phyloP scores from a whole-genome alignment of 331 rosid genomes.

The Rosa hybrid region DNA sequence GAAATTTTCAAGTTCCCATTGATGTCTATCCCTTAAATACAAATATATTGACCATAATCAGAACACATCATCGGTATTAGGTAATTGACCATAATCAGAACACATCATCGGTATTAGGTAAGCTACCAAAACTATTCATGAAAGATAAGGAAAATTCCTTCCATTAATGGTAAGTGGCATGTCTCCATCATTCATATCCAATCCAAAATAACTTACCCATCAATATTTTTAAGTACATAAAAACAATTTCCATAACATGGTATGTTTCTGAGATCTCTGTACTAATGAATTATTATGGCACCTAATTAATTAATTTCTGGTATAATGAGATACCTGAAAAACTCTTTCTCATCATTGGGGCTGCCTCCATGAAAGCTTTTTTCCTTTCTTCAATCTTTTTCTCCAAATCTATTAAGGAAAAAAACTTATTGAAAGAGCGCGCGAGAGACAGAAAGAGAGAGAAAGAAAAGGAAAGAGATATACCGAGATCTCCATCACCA shows the following conservation, averaged over 20 bases:
- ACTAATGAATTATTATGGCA: background rate
- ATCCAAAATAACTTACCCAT: conserved; percentile 24
- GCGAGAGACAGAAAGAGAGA: background rate
- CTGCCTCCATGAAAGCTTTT: conserved; percentile 48
- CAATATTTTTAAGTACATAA: background rate
- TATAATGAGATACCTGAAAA: conserved; percentile 49
- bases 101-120: conserved; percentile 49
- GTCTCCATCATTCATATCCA: conserved; percentile 22
- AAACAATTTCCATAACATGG: conserved; percentile 1
- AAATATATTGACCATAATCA: conserved; percentile 26
- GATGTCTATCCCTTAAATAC: conserved; percentile 1
- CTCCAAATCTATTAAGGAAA: conserved; percentile 44
- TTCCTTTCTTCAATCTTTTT: conserved; percentile 53
- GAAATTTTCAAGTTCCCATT: background rate
- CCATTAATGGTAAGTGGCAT: conserved; percentile 25
- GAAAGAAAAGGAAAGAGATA: background rate
- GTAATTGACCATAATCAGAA: conserved; percentile 18
- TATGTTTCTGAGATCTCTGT: background rate
- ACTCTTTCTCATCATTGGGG: conserved; percentile 49
- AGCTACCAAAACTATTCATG: conserved; percentile 59
- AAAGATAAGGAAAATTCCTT: conserved; percentile 24
- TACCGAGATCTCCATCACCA: conserved; percentile 49
- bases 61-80: conserved; percentile 21
- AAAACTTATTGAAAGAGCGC: background rate
- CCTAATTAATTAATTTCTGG: background rate